Conservation (phyloP, 1,284 basidiomycete species). For the Neonothopanus nambi region DNA sequence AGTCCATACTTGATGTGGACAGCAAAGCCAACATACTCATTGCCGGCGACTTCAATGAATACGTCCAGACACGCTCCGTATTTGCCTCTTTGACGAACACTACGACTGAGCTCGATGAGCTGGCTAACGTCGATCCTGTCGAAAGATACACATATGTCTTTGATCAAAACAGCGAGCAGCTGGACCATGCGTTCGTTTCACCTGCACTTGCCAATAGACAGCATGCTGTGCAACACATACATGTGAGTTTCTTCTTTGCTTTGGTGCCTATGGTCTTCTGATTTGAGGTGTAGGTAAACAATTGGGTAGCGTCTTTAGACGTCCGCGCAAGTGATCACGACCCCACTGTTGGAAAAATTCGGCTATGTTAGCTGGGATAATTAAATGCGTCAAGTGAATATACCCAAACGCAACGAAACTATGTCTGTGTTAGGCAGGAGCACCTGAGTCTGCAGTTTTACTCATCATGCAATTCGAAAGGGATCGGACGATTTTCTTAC, state of each 20-base stretch:
- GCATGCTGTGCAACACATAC: conserved; percentile 55
- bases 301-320: conserved; percentile 45
- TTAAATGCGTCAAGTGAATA: too few species aligned
- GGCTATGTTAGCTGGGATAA: conserved; percentile 38
- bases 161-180: conserved; percentile 58
- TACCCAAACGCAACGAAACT: too few species aligned
- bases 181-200: conserved; percentile 61
- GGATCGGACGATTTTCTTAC: too few species aligned
- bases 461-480: too few species aligned
- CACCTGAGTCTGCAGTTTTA: too few species aligned
- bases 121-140: conserved; percentile 42
- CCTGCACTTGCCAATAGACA: conserved; percentile 42
- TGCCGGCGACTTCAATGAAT: conserved; percentile 69
- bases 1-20: conserved; percentile 44
- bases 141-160: conserved; percentile 66
- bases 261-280: neutral
- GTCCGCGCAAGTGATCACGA: conserved; percentile 59
- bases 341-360: conserved; percentile 52
- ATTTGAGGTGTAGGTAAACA: conserved; percentile 39
- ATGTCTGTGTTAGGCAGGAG: too few species aligned
- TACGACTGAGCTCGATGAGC: conserved; percentile 52
- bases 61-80: conserved; percentile 50
- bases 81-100: conserved; percentile 46
- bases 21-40: conserved; percentile 52
- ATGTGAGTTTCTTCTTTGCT: conserved; percentile 31